Evolutionary conservation across 129 eudicot species (phyloP), one percentile per base, ranked within the genome.

Genomic region (Helianthus tuberosus): DNA sequence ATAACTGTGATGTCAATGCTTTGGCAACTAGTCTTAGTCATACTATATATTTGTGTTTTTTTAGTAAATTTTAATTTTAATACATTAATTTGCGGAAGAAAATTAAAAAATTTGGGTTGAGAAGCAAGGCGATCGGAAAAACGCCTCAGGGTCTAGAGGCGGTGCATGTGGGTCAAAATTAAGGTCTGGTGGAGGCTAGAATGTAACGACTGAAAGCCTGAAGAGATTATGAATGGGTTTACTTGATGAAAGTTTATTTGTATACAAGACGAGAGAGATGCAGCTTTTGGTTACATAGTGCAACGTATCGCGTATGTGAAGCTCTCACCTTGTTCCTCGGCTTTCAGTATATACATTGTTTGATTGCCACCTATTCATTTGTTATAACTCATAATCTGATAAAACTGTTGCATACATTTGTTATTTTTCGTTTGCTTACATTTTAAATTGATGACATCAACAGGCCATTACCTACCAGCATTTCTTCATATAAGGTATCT

Each of bases 401-500:
- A 49, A 23, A 74, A 47, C 52, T 71, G 5, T 61, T 72, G 39
- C 80, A 75, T 78, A 81, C 74, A 44, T 74, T 58, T 58, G 6
- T 59, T 66, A 49, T 47, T 50, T 41, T 77, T 20, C 4, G 39
- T n/a, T 41, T 51, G 13, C 57, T 43, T 49, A 51, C n/a, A 47
- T 67, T 14, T 76, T 64, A 41, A 11, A 49, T 60, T 65, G 55
- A 52, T 70, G 78, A 61, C 78, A 75, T 68, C 71, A 65, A 66
- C 85, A 20, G 23, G 23, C 23, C 23, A 20, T 20, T 20, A 20
- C 23, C 23, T 20, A 20, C 23, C 23, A 20, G 74, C 74, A 83
- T 90, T 77, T 93, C 98, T 73, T 86, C 98, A 54, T 93, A 93
- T 66, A 93, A 93, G 98, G 98, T 93, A 90, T 69, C 85, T 78